These are phyloP conservation scores for Wickerhamomyces canadensis DNA, from an alignment of 805 yeast genomes.

Conservation along the genomic window DNA sequence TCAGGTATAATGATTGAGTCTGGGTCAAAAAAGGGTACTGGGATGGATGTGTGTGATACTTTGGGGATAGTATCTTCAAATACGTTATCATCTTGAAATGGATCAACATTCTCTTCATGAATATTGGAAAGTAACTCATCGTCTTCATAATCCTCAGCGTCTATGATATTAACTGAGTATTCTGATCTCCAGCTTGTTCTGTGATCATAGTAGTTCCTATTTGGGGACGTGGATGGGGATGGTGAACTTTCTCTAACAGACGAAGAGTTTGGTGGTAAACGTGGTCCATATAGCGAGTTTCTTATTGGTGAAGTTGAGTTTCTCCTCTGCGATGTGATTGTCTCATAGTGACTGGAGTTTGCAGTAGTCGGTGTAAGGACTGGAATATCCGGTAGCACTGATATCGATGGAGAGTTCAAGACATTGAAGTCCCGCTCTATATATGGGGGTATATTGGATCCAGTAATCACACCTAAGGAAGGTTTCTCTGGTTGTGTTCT, in stretches of 20 bases:
- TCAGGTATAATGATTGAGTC: conserved; percentile 12
- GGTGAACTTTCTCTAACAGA: conserved; percentile 1
- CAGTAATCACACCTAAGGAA: conserved; percentile 1
- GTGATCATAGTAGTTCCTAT: conserved; percentile 21
- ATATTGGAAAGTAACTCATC: not conserved
- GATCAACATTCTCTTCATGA: no score
- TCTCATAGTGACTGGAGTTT: not conserved
- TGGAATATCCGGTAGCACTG: conserved; percentile 21
- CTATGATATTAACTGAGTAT: conserved; percentile 16
- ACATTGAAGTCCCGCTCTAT: conserved; percentile 3
- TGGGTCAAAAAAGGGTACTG: not conserved
- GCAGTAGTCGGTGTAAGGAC: conserved; percentile 10
- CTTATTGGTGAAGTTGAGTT: not conserved
- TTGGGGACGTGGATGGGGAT: conserved; percentile 22
- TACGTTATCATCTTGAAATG: not conserved
- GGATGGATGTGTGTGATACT: not conserved
- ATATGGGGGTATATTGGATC: conserved; percentile 3
- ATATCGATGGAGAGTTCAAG: conserved; percentile 13
- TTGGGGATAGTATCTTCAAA: not conserved
- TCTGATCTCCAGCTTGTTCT: conserved; percentile 25
- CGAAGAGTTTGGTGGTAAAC: conserved; percentile 11
- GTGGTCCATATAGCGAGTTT: conserved; percentile 20
- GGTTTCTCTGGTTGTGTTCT: conserved; percentile 1
- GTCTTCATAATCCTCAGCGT: conserved; percentile 8
- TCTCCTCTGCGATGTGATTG: not conserved